These are phyloP conservation scores for Pseudopithomyces maydicus DNA, from an alignment of 2,329 filamentous ascomycete genomes.

Conservation along the genomic window DNA sequence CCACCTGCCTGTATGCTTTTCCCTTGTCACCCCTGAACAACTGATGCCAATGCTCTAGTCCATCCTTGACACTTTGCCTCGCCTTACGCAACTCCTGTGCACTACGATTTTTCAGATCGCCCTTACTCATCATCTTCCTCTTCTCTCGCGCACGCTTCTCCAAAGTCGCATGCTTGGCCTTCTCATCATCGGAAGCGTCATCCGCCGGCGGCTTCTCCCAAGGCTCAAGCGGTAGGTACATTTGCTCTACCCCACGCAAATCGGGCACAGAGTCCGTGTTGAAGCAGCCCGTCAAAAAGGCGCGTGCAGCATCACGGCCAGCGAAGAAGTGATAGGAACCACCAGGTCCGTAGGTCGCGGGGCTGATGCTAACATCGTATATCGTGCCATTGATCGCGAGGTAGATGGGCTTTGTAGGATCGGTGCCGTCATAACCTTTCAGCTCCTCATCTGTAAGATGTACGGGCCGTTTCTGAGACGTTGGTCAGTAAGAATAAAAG, in stretches of 20 bases:
- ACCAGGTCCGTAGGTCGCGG: conserved; percentile 64
- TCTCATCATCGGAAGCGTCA: conserved; percentile 26
- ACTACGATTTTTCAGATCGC: conserved; percentile 56
- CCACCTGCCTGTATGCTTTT: conserved; percentile 81
- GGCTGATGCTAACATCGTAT: conserved; percentile 77
- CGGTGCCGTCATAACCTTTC: conserved; percentile 74
- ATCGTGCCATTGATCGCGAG: conserved; percentile 87
- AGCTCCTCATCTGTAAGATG: conserved; percentile 78
- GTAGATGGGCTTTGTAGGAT: conserved; percentile 79
- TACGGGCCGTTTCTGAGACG: conserved; percentile 59
- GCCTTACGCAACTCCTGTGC: conserved; percentile 70
- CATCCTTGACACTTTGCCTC: conserved; percentile 65
- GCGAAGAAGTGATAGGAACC: conserved; percentile 88
- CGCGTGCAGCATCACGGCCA: conserved; percentile 82
- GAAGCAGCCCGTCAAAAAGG: conserved; percentile 94
- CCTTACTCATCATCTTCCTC: conserved; percentile 21
- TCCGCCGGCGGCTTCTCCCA: conserved; percentile 43
- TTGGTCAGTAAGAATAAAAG: neutral
- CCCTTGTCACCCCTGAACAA: conserved; percentile 74
- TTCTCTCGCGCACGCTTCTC: conserved; percentile 16
- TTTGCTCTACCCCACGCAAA: conserved; percentile 82
- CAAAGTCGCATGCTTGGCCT: conserved; percentile 34
- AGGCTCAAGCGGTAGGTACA: conserved; percentile 73
- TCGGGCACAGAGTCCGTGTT: conserved; percentile 82
- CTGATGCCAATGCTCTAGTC: conserved; percentile 78